A percentile compares a stretch with the other conserved stretches of the same genome.
phyloP scores from a whole-genome alignment of 495 filamentous ascomycete genomes.

The Neurospora sp. region DNA sequence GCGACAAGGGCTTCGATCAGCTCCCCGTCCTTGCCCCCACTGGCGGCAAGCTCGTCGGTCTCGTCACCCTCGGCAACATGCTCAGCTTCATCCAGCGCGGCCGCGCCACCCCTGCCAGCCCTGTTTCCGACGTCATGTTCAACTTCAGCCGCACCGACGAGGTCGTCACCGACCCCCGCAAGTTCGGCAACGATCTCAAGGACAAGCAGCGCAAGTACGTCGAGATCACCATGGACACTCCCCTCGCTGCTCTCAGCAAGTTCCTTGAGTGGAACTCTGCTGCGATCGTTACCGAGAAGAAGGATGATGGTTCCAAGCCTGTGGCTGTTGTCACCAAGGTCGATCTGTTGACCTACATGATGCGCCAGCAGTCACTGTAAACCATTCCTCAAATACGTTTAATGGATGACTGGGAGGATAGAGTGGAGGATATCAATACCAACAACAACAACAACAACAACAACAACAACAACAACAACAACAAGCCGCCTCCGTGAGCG shows the following conservation, averaged over 20 bases:
- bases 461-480: neutral
- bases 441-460: too few relatives aligned
- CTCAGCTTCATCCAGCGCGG: constrained; percentile 78
- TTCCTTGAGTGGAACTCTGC: constrained; percentile 99
- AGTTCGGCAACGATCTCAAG: constrained; percentile 40
- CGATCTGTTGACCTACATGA: constrained; percentile 85
- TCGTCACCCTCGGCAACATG: constrained; percentile 91
- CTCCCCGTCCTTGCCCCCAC: constrained; percentile 73
- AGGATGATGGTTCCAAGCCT: constrained; percentile 49
- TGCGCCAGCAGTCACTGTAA: constrained; percentile 47
- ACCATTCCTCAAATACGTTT: neutral
- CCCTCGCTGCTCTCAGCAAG: constrained; percentile 66
- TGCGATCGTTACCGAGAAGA: constrained; percentile 76
- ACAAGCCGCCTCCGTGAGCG: neutral
- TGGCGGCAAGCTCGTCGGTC: constrained; percentile 65
- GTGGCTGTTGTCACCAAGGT: constrained; percentile 94
- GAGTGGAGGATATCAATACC: neutral
- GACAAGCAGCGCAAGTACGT: constrained; percentile 62
- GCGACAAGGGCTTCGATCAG: constrained; percentile 93
- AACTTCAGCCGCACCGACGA: constrained; percentile 79
- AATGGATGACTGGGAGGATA: neutral
- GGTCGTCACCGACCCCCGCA: constrained; percentile 72
- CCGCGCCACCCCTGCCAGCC: constrained; percentile 58
- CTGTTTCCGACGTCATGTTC: constrained; percentile 90
- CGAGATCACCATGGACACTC: constrained; percentile 87